Conservation (phyloP, 805 yeast species). For the Lachancea lanzarotensis region DNA sequence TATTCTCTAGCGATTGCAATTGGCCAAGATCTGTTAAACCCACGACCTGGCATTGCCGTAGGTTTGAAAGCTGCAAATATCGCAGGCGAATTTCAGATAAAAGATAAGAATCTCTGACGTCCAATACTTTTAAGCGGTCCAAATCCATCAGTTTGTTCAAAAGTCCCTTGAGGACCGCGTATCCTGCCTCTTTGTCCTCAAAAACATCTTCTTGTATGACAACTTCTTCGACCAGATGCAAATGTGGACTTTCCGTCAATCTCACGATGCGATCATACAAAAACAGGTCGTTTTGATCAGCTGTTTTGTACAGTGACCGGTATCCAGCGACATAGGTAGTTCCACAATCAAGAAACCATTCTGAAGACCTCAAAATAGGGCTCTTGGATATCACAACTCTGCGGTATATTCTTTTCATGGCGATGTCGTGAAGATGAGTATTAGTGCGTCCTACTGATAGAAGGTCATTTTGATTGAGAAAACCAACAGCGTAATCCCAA, state of each 20-base stretch:
- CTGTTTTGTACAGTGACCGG: slow-evolving; percentile 30
- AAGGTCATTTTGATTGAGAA: slow-evolving; percentile 38
- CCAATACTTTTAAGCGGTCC: slow-evolving; percentile 20
- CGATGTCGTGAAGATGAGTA: slow-evolving; percentile 26
- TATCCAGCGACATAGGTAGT: slow-evolving; percentile 37
- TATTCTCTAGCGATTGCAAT: slow-evolving; percentile 9
- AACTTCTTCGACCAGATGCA: slow-evolving; percentile 31
- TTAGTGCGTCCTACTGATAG: slow-evolving; percentile 30
- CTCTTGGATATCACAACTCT: slow-evolving; percentile 34
- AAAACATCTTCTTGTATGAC: slow-evolving; percentile 31
- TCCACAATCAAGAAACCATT: slow-evolving; percentile 32
- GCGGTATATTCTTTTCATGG: slow-evolving; percentile 33
- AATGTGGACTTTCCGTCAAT: slow-evolving; percentile 34
- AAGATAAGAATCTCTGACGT: slow-evolving; percentile 16
- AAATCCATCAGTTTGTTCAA: slow-evolving; percentile 20
- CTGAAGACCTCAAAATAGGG: slow-evolving; percentile 26
- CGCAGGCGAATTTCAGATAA: slow-evolving; percentile 12
- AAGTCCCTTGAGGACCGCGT: slow-evolving; percentile 11
- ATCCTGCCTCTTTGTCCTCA: slow-evolving; percentile 20
- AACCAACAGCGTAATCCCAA: slow-evolving; percentile 14
- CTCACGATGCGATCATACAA: slow-evolving; percentile 36
- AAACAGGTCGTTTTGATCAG: slow-evolving; percentile 34
- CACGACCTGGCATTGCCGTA: slow-evolving; percentile 12
- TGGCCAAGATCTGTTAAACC: slow-evolving; percentile 10
- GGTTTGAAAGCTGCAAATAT: slow-evolving; percentile 7